Evolutionary conservation across 2,329 filamentous ascomycete genomes (phyloP), one percentile per base, ranked within the genome.

Genomic region (Exophiala calicioides): DNA sequence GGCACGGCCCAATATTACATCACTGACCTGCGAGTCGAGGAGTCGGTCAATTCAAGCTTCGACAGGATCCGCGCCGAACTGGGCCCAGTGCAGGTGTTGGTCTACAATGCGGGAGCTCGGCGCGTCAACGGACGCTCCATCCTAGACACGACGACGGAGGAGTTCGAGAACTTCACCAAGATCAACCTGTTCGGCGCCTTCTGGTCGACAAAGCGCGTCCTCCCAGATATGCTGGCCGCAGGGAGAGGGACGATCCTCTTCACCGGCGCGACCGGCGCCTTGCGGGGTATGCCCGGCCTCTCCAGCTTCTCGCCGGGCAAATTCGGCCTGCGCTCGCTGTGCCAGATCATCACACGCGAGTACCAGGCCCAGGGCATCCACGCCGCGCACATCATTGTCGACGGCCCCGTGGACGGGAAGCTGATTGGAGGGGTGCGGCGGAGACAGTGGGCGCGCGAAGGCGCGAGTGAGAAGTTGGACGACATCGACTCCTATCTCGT

Each of bases 311-410:
- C 53, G 43, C 53, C 53, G 5, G 53, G 53, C 27, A 56, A 56
- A 53, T 79, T 75, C 61, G 77, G 73, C 2, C 57, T 77, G 43
- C 65, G 77, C 7, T 75, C 77, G 1, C 60, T 80, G 35, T 66
- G 69, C 6, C 75, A 76, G 55, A 71, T 66, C 34, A 63, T 79
- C 27, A 76, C 76, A 3, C 71, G 70, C 35, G 77, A 80, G 59
- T 80, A 79, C 59, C 76, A 73, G 0, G 75, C 76, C 0, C 65
- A 77, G 57, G 77, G 77, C 7, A 69, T 80, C 4, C 77, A 80
- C 60, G 76, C 79, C 3, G 68, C 71, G 7, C 77, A 80, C 64
- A 74, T 74, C 2, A 74, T 79, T 47, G 74, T 78, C 47, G 77
- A 80, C 58, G 77, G 76, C 64, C 52, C 67, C 74, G 18, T 70